Conservation (phyloP, 78 protist genomes). For the Mantamonas sphyraenae region DNA sequence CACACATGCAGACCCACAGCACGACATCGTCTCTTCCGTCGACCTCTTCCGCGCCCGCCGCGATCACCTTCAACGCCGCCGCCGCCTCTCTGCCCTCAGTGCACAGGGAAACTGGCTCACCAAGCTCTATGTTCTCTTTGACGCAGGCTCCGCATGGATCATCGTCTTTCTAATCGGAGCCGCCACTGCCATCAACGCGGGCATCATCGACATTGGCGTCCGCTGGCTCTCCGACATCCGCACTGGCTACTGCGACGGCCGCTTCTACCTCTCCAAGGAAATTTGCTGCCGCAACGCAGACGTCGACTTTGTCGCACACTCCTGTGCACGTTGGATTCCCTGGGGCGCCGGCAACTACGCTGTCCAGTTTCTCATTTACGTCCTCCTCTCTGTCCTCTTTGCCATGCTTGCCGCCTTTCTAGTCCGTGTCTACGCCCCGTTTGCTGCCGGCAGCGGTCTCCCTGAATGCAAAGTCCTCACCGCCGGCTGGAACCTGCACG, state of each 20-base stretch:
- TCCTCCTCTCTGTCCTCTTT: background rate
- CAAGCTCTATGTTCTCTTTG: no score
- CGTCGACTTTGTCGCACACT: background rate
- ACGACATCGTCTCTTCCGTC: no score
- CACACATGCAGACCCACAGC: no score
- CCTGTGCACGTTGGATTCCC: background rate
- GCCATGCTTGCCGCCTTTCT: background rate
- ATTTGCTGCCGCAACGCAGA: background rate
- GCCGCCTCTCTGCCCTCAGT: no score
- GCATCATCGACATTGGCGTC: conserved; percentile 2
- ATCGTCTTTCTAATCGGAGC: no score
- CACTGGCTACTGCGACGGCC: background rate
- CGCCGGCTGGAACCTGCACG: conserved; percentile 23
- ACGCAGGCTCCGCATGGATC: no score
- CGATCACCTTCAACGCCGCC: no score
- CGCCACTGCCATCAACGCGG: conserved; percentile 10
- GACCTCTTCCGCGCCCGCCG: no score
- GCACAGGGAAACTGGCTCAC: no score
- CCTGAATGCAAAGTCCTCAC: conserved; percentile 50
- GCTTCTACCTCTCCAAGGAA: background rate
- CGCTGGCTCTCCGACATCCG: background rate
- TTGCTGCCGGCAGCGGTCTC: conserved; percentile 47
- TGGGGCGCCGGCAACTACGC: background rate
- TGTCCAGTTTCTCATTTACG: background rate
- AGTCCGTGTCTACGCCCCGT: conserved; percentile 15